Conservation (phyloP, 192 early-diverging fungal species). For the Coemansia sp. region DNA sequence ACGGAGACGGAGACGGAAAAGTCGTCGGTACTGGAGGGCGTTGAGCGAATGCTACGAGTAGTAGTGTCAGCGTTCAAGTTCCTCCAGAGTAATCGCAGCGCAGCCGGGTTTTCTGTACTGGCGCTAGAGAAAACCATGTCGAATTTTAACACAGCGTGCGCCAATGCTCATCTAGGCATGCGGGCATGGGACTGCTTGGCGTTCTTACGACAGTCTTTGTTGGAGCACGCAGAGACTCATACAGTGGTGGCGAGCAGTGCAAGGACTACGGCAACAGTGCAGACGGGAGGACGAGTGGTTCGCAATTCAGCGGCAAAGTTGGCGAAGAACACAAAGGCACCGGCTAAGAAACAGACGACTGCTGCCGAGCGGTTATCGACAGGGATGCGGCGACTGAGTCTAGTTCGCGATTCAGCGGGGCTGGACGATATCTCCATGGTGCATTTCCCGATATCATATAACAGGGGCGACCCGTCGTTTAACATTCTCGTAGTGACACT, state of each 20-base stretch:
- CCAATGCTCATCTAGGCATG: constrained; percentile 40
- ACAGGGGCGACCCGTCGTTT: constrained; percentile 28
- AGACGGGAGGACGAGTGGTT: constrained; percentile 19
- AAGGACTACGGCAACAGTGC: not conserved
- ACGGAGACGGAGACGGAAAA: not conserved
- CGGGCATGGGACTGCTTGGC: constrained; percentile 34
- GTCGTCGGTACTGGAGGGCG: not conserved
- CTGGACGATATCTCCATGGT: not conserved
- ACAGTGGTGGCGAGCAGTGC: not conserved
- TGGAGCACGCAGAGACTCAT: constrained; percentile 41
- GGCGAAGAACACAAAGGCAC: not conserved
- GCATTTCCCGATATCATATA: constrained; percentile 28
- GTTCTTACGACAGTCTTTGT: constrained; percentile 24
- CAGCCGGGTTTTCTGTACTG: constrained; percentile 39
- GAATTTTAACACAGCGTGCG: constrained; percentile 38
- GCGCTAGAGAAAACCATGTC: constrained; percentile 50
- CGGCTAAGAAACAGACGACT: not conserved
- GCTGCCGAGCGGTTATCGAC: constrained; percentile 6
- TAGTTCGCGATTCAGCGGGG: constrained; percentile 9
- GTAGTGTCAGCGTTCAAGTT: constrained; percentile 26
- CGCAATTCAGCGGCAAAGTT: constrained; percentile 31
- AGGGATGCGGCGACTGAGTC: constrained; percentile 42
- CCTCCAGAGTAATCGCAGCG: constrained; percentile 24
- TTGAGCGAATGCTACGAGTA: constrained; percentile 33
- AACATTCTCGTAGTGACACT: constrained; percentile 33